These are phyloP conservation scores for Canna indica DNA, from an alignment of 176 grass and related monocot genomes.

Conservation along the genomic window DNA sequence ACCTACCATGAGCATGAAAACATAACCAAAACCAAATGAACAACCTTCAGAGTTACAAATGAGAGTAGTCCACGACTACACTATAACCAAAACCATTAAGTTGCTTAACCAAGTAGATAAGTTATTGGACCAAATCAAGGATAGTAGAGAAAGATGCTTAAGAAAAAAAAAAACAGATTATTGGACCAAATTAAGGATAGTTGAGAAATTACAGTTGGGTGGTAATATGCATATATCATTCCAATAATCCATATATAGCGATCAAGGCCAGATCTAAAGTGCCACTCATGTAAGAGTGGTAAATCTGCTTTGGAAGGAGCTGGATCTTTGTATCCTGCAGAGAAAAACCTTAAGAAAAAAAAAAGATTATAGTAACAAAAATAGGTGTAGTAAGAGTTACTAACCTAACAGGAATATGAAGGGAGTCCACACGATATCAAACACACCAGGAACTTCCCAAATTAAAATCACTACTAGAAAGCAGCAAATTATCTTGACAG, in stretches of 20 bases:
- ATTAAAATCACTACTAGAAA: slow-evolving; percentile 17
- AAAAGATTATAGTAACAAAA: background rate
- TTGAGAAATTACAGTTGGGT: slow-evolving; percentile 9
- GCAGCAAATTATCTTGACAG: slow-evolving; percentile 14
- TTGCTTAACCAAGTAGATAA: background rate
- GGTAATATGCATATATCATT: slow-evolving; percentile 22
- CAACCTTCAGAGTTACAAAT: background rate
- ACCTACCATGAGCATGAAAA: slow-evolving; percentile 1
- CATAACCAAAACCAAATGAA: background rate
- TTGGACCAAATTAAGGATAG: background rate
- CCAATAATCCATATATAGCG: slow-evolving; percentile 22
- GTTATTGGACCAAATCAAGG: no score
- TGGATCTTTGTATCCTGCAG: slow-evolving; percentile 18
- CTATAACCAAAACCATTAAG: background rate
- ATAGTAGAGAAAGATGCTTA: no score
- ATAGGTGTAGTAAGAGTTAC: background rate
- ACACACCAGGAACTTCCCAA: slow-evolving; percentile 19
- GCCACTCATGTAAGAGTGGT: slow-evolving; percentile 23
- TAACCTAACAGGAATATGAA: slow-evolving; percentile 16
- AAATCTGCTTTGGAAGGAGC: slow-evolving; percentile 11
- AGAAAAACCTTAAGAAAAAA: background rate
- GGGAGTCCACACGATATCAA: slow-evolving; percentile 15
- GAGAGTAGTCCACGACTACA: background rate
- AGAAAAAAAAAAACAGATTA: background rate
- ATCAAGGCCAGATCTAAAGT: slow-evolving; percentile 23